phyloP scores from a whole-genome alignment of 345 rosid genomes.

The Gossypium rotundifolium region DNA sequence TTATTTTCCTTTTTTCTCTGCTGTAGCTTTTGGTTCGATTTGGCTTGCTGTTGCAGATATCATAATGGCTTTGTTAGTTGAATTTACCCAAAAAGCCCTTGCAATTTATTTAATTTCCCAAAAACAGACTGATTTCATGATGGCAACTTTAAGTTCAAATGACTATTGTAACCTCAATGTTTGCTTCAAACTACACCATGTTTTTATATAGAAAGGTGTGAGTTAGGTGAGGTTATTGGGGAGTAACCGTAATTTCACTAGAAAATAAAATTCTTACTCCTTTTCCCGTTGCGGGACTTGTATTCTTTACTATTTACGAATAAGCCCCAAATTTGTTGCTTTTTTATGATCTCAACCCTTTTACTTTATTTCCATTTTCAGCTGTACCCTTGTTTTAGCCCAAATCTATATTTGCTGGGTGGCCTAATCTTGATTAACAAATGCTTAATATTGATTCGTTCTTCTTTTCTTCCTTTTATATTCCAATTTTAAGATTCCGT shows the following conservation, averaged over 20 bases:
- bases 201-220: neutral
- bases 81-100: conserved; percentile 20
- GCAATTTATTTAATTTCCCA: conserved; percentile 9
- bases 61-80: conserved; percentile 15
- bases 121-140: neutral
- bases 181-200: neutral
- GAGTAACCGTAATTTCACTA: neutral
- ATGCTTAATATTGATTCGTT: neutral
- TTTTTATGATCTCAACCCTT: neutral
- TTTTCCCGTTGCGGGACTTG: neutral
- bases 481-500: neutral
- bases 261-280: neutral
- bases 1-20: conserved; percentile 1
- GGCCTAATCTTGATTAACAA: neutral
- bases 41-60: conserved; percentile 28
- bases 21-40: conserved; percentile 20
- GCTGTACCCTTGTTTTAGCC: neutral
- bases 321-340: neutral
- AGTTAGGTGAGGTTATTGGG: neutral
- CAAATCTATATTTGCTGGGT: neutral
- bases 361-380: neutral
- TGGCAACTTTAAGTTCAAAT: neutral
- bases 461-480: neutral
- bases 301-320: neutral
- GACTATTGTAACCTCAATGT: neutral